A percentile compares a stretch with the other conserved stretches of the same genome.
These are phyloP conservation scores for Nannizziopsis barbatae DNA, from an alignment of 2,329 filamentous ascomycete genomes.

Conservation along the genomic window DNA sequence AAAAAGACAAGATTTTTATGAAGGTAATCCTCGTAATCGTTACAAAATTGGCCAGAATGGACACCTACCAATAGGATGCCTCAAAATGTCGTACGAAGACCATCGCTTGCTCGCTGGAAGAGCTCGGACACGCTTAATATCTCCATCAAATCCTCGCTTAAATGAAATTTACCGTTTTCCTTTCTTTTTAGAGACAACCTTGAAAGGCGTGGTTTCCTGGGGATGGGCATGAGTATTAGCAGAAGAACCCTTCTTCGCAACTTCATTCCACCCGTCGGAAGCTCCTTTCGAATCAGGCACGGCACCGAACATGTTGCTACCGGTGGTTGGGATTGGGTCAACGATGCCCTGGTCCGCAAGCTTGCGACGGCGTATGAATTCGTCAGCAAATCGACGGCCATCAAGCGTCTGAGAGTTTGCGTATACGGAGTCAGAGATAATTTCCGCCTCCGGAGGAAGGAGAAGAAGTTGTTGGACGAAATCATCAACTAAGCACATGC, in stretches of 20 bases:
- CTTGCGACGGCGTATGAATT: constrained; percentile 87
- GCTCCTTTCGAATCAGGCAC: constrained; percentile 37
- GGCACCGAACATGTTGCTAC: constrained; percentile 32
- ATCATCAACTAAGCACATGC: constrained; percentile 51
- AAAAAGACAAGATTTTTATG: background rate
- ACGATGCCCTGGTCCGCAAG: constrained; percentile 85
- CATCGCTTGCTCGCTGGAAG: constrained; percentile 3
- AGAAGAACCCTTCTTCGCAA: constrained; percentile 72
- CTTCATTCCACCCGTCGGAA: constrained; percentile 81
- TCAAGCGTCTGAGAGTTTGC: constrained; percentile 79
- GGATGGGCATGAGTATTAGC: constrained; percentile 41
- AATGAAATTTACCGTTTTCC: constrained; percentile 52
- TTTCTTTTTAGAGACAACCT: constrained; percentile 93
- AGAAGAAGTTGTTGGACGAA: constrained; percentile 66
- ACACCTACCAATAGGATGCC: background rate
- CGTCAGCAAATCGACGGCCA: constrained; percentile 82
- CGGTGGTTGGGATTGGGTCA: constrained; percentile 48
- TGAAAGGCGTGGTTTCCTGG: constrained; percentile 54
- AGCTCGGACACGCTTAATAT: background rate
- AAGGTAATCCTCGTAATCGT: background rate
- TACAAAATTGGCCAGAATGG: background rate
- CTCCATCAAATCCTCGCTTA: background rate
- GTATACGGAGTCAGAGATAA: constrained; percentile 87
- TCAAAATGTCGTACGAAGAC: background rate
- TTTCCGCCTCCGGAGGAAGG: constrained; percentile 63